Evolutionary conservation across 2,329 filamentous ascomycete species (phyloP).

Genomic region (Huntiella bhutanensis): DNA sequence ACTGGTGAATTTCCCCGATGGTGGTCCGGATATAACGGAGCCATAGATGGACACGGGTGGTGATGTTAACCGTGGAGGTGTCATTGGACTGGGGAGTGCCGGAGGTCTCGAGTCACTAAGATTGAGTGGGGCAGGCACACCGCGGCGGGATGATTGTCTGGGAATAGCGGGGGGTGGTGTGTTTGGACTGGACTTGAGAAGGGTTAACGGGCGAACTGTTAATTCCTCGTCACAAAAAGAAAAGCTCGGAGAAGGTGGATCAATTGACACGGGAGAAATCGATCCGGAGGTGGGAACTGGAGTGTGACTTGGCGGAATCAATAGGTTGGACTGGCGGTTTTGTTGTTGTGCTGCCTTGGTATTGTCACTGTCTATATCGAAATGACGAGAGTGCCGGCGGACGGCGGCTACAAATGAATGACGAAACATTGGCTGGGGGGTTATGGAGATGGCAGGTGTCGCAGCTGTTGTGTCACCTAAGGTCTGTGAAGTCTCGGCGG

Average conservation of each 20-base stretch:
- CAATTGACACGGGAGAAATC: not conserved
- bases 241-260: constrained; percentile 8
- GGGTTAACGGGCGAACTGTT: not conserved
- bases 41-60: too few relatives aligned
- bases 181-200: not conserved
- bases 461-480: not conserved
- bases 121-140: not conserved
- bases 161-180: not conserved
- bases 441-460: not conserved
- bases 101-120: not conserved
- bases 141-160: not conserved
- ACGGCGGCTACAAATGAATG: too few relatives aligned
- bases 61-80: too few relatives aligned
- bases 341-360: too few relatives aligned
- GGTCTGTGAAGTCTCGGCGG: not conserved
- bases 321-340: too few relatives aligned
- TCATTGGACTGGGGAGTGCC: not conserved
- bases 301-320: not conserved
- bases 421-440: too few relatives aligned
- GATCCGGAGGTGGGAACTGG: not conserved
- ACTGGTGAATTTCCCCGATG: too few relatives aligned
- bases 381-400: not conserved
- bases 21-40: too few relatives aligned
- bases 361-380: not conserved
- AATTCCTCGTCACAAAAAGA: constrained; percentile 9